Base-by-base conservation (phyloP, 805 yeast genomes). In the Brettanomyces custersianus region DNA sequence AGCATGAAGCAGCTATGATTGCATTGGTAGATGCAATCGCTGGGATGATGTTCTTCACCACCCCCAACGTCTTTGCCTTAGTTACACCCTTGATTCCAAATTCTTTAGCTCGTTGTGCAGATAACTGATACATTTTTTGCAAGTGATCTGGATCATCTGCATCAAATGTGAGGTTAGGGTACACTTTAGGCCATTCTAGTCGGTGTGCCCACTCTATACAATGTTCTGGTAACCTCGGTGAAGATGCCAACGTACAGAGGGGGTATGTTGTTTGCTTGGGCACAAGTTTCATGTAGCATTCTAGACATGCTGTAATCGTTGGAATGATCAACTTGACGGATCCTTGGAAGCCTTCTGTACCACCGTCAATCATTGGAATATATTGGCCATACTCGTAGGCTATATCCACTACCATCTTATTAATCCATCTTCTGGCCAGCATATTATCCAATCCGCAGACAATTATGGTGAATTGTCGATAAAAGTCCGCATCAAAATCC, bases 21-120 rank as follows among this genome's bases (percentile, higher is more conserved):
- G 97, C 95, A 55, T 92, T 90, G 0, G 96, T 88, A 2, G 94
- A 80, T 1, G 96, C 95, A 36, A 88, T 83, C 2, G 96, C 88
- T 0, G 98, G 98, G 8, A 90, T 81, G 40, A 90, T 88, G 49
- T 80, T 80, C 55, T 90, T 90, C 35, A 86, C 84, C 23, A 90
- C 94, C 0, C 97, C 97, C 35, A 84, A 66, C 0, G 92, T 77
- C 27, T 83, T 69, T 33, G 69, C 61, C 40, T 72, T 68, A 0
- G 90, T 81, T 9, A 90, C 84, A 0, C 90, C 88, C n/a, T 63
- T 66, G 31, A 90, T 90, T 2, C 71, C 69, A 52, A 77, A 86
- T 36, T 66, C 55, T 1, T 53, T 29, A 0, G 95, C 95, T 37
- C 97, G 62, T 12, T 48, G 47, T 9, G 54, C 37, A 2, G 95